A percentile compares a stretch with the other conserved stretches of the same genome.
Conservation (phyloP, 1,284 basidiomycete genomes). For the Sanghuangporus weigelae region DNA sequence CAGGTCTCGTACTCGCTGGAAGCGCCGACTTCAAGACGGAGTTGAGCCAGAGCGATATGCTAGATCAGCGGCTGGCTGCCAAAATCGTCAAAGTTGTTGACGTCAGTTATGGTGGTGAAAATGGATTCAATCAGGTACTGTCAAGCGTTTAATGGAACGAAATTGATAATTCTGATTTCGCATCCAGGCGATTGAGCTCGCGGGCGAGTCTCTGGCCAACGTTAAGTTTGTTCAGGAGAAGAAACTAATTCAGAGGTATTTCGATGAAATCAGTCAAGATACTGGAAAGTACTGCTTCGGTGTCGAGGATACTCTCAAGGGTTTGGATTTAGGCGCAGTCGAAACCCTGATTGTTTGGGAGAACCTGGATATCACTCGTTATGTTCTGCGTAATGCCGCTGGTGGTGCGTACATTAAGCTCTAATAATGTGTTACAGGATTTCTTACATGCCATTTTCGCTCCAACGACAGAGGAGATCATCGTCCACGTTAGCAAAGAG, state of each 20-base stretch:
- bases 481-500: constrained; percentile 75
- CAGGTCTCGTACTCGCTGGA: constrained; percentile 95
- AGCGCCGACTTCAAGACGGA: constrained; percentile 99
- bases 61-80: constrained; percentile 82
- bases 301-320: constrained; percentile 95
- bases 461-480: constrained; percentile 61
- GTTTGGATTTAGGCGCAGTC: constrained; percentile 92
- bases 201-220: constrained; percentile 92
- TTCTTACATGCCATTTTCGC: not conserved
- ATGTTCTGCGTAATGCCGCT: constrained; percentile 84
- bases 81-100: constrained; percentile 98
- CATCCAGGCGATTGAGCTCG: constrained; percentile 88
- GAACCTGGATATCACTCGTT: constrained; percentile 85
- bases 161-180: not conserved
- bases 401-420: constrained; percentile 52
- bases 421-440: not conserved
- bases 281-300: constrained; percentile 98
- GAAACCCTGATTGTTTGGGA: constrained; percentile 99
- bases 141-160: not conserved
- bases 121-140: constrained; percentile 93
- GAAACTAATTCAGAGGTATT: constrained; percentile 95
- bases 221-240: constrained; percentile 99
- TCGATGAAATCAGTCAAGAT: constrained; percentile 99
- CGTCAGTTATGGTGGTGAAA: constrained; percentile 98
- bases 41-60: constrained; percentile 94